These are phyloP conservation scores for Torrubiellomyces zombiae DNA, from an alignment of 2,329 filamentous ascomycete species.

Conservation along the genomic window DNA sequence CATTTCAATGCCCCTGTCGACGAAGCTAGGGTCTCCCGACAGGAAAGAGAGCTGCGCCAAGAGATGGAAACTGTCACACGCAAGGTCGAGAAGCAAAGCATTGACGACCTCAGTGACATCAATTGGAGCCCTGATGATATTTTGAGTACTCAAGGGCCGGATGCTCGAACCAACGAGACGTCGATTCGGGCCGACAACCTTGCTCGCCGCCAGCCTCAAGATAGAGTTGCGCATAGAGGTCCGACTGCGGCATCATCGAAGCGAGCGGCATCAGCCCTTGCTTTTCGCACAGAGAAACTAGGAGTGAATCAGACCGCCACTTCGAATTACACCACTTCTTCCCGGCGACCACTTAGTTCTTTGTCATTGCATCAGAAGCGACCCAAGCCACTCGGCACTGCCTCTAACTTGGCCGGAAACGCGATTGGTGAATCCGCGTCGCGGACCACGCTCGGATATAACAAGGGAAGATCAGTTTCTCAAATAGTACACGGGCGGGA, in stretches of 20 bases:
- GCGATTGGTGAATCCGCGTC: slow-evolving; percentile 51
- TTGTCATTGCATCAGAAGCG: slow-evolving; percentile 7
- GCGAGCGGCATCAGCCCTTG: slow-evolving; percentile 35
- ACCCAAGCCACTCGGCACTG: slow-evolving; percentile 25
- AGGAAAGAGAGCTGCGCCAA: slow-evolving; percentile 43
- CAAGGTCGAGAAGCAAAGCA: slow-evolving; percentile 49
- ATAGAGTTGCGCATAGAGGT: slow-evolving; percentile 6
- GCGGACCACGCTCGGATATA: slow-evolving; percentile 71
- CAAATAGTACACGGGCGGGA: slow-evolving; percentile 22
- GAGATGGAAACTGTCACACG: slow-evolving; percentile 32
- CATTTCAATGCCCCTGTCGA: slow-evolving; percentile 47
- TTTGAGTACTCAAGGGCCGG: slow-evolving; percentile 20
- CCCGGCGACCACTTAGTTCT: too few species aligned
- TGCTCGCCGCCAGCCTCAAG: slow-evolving; percentile 2
- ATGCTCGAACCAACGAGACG: too few species aligned
- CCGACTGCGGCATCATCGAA: slow-evolving; percentile 24
- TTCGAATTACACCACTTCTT: too few species aligned
- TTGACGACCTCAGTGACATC: slow-evolving; percentile 46
- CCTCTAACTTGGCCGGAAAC: slow-evolving; percentile 35
- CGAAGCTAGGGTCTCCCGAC: slow-evolving; percentile 46
- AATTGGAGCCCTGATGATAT: slow-evolving; percentile 44
- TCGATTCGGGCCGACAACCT: slow-evolving; percentile 1
- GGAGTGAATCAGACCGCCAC: background rate
- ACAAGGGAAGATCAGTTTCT: slow-evolving; percentile 49
- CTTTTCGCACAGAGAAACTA: slow-evolving; percentile 16